Evolutionary conservation across 306 rosid species (phyloP).

Genomic region (Rosa lucieae): DNA sequence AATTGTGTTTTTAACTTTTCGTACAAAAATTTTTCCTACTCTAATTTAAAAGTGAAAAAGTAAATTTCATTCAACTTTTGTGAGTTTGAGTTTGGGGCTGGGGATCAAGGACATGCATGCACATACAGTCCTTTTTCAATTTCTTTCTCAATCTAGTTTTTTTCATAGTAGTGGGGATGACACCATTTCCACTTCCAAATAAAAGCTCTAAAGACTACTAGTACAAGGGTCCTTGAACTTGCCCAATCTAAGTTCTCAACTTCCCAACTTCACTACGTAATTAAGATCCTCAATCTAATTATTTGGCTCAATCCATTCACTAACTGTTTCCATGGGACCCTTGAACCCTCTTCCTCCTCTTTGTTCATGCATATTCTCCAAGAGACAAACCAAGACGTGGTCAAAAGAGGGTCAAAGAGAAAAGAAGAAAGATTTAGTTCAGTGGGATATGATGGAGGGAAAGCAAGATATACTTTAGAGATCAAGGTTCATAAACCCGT

Average conservation of each 20-base stretch:
- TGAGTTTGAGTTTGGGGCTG: not conserved
- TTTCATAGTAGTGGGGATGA: slow-evolving; percentile 11
- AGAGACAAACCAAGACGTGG: slow-evolving; percentile 49
- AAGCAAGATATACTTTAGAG: slow-evolving; percentile 30
- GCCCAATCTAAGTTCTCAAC: slow-evolving; percentile 40
- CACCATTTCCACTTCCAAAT: slow-evolving; percentile 27
- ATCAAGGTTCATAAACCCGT: slow-evolving; percentile 42
- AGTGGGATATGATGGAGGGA: slow-evolving; percentile 37
- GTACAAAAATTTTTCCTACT: no score
- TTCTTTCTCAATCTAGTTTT: not conserved
- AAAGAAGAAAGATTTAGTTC: slow-evolving; percentile 49
- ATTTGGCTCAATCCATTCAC: slow-evolving; percentile 30
- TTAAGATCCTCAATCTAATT: slow-evolving; percentile 45
- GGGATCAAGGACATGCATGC: not conserved
- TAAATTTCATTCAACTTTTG: not conserved
- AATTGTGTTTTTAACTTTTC: no score
- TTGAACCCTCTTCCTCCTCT: slow-evolving; percentile 27
- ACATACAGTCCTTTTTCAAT: not conserved
- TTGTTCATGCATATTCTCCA: slow-evolving; percentile 64
- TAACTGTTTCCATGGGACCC: slow-evolving; percentile 35
- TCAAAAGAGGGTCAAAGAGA: slow-evolving; percentile 66
- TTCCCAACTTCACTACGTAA: slow-evolving; percentile 40
- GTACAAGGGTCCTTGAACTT: slow-evolving; percentile 58
- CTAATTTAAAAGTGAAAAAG: not conserved
- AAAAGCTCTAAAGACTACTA: not conserved